phyloP scores from a whole-genome alignment of 2,329 filamentous ascomycete genomes.

The Beauveria sp. region DNA sequence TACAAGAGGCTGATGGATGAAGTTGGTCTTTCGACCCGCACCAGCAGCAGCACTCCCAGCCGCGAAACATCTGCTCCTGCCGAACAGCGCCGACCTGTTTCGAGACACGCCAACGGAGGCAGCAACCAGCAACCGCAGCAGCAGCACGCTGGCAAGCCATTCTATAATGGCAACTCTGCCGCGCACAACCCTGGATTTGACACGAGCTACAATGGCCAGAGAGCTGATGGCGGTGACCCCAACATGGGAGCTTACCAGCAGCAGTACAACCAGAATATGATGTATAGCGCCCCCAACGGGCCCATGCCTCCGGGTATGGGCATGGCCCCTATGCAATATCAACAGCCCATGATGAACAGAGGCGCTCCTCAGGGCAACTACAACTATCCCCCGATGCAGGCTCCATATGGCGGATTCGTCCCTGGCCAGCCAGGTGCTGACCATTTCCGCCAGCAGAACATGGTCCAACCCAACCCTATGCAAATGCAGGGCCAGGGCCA shows the following conservation, averaged over 20 bases:
- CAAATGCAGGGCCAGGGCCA: conserved; percentile 36
- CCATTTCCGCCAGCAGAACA: conserved; percentile 45
- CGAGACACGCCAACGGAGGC: conserved; percentile 40
- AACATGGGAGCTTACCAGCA: conserved; percentile 42
- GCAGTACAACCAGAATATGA: conserved; percentile 41
- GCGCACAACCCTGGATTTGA: conserved; percentile 39
- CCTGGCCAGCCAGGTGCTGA: conserved; percentile 42
- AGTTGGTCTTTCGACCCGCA: conserved; percentile 74
- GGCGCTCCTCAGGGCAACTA: conserved; percentile 45
- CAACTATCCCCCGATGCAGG: conserved; percentile 49
- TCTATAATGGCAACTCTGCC: conserved; percentile 40
- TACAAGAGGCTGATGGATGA: conserved; percentile 99
- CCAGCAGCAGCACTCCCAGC: conserved; percentile 30
- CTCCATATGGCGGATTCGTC: conserved; percentile 45
- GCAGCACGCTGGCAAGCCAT: conserved; percentile 39
- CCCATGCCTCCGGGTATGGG: conserved; percentile 39
- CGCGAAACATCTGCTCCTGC: conserved; percentile 37
- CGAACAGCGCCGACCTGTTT: conserved; percentile 34
- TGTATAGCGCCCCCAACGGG: conserved; percentile 41
- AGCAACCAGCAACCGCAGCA: conserved; percentile 34
- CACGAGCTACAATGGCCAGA: conserved; percentile 41
- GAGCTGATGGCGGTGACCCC: conserved; percentile 45
- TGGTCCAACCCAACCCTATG: conserved; percentile 41
- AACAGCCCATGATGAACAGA: conserved; percentile 49
- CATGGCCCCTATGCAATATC: conserved; percentile 49